Evolutionary conservation across 192 early-diverging fungal species (phyloP).

Genomic region (Coemansia sp.): DNA sequence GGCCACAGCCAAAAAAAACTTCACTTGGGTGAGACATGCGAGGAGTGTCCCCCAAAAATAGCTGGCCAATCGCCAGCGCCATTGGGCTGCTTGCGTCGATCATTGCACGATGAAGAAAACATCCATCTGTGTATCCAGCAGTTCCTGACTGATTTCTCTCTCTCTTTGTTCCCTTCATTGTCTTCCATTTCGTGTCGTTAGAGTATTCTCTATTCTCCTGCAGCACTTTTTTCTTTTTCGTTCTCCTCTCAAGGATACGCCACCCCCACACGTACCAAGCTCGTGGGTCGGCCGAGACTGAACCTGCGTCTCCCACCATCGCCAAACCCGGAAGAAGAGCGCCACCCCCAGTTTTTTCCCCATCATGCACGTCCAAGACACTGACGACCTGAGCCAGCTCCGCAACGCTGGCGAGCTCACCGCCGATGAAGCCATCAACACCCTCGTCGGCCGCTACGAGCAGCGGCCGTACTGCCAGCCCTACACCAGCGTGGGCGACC

Average conservation of each 20-base stretch:
- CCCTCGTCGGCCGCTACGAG: constrained; percentile 50
- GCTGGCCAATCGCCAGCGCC: background rate
- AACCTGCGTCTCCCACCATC: background rate
- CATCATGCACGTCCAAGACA: constrained; percentile 55
- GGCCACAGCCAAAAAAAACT: background rate
- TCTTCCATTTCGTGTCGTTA: background rate
- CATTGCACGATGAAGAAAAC: background rate
- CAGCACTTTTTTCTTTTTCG: background rate
- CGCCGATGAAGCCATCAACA: constrained; percentile 29
- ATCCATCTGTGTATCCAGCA: background rate
- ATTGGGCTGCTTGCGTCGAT: background rate
- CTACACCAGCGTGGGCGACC: constrained; percentile 72
- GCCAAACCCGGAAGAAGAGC: background rate
- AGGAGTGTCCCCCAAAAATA: background rate
- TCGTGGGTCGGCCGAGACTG: constrained; percentile 6
- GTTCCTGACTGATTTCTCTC: constrained; percentile 1
- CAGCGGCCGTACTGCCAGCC: constrained; percentile 47
- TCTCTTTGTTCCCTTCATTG: background rate
- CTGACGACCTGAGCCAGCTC: constrained; percentile 49
- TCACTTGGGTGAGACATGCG: background rate
- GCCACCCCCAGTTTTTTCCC: background rate
- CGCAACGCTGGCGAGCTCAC: constrained; percentile 25
- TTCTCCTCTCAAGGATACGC: constrained; percentile 1
- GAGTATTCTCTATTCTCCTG: background rate
- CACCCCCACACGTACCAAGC: constrained; percentile 10